These are phyloP conservation scores for Colletotrichum chlorophyti DNA, from an alignment of 2,329 filamentous ascomycete genomes.

Conservation along the genomic window DNA sequence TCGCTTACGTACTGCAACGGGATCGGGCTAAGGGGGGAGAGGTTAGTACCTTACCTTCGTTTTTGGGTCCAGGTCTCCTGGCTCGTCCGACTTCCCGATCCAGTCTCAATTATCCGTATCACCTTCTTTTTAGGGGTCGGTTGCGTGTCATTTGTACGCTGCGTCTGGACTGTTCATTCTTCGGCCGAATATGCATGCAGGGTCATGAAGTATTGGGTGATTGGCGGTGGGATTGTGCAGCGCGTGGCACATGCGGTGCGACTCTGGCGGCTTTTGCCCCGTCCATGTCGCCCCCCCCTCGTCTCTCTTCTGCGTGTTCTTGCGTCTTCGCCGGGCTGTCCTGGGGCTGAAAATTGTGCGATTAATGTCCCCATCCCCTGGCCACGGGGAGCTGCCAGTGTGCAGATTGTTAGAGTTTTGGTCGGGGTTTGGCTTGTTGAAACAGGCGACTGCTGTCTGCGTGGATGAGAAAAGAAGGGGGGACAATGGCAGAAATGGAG, in stretches of 20 bases:
- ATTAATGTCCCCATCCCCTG: not conserved
- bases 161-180: no score
- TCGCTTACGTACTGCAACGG: no score
- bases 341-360: not conserved
- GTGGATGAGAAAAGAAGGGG: not conserved
- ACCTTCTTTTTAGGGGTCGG: not conserved
- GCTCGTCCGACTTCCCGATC: not conserved
- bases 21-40: not conserved
- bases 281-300: not conserved
- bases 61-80: no score
- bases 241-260: slow-evolving; percentile 23
- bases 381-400: not conserved
- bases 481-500: no score
- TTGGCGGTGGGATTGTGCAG: slow-evolving; percentile 24
- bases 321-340: not conserved
- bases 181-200: slow-evolving; percentile 22
- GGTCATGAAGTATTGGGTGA: slow-evolving; percentile 17
- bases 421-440: not conserved
- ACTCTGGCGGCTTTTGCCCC: slow-evolving; percentile 3
- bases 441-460: no score
- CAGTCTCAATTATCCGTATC: no score
- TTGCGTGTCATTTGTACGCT: no score
- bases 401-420: slow-evolving; percentile 6
- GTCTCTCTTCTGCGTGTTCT: not conserved
- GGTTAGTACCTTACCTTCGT: not conserved